Evolutionary conservation across 2,329 filamentous ascomycete species (phyloP).

Genomic region (Claviceps digitariae): DNA sequence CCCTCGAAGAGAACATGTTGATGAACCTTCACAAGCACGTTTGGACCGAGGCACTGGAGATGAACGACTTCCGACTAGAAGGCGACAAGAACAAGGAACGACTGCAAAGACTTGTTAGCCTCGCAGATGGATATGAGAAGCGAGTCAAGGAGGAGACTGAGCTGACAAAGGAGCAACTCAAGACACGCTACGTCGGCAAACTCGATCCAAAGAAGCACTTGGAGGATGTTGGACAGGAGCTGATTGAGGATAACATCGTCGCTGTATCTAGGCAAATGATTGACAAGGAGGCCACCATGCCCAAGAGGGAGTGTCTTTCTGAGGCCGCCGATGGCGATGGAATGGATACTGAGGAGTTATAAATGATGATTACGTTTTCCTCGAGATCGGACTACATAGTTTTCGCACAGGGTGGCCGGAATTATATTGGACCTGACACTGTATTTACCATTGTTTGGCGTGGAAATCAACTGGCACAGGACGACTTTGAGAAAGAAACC

Average conservation of each 20-base stretch:
- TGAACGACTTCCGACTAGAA: constrained; percentile 88
- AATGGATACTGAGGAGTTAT: constrained; percentile 53
- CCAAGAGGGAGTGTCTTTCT: constrained; percentile 49
- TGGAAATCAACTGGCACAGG: constrained; percentile 15
- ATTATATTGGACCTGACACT: constrained; percentile 9
- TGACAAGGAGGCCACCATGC: constrained; percentile 93
- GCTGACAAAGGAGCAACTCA: constrained; percentile 90
- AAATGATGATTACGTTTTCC: background rate
- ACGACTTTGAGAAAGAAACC: constrained; percentile 9
- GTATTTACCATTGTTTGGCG: constrained; percentile 22
- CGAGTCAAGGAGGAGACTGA: constrained; percentile 98
- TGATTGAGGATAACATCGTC: constrained; percentile 99
- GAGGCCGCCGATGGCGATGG: constrained; percentile 40
- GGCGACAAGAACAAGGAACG: constrained; percentile 75
- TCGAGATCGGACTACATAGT: constrained; percentile 6
- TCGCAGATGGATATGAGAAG: constrained; percentile 97
- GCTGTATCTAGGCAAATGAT: constrained; percentile 99
- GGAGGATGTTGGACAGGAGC: constrained; percentile 86
- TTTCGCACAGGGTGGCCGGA: constrained; percentile 3
- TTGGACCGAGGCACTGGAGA: constrained; percentile 94
- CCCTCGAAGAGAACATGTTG: constrained; percentile 96
- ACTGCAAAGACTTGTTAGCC: constrained; percentile 71
- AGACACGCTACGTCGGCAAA: constrained; percentile 98
- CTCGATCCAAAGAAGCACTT: constrained; percentile 99
- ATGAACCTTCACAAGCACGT: constrained; percentile 99